Base-by-base conservation (phyloP, 371 early-diverging fungal species). In the Batkoa obscura region DNA sequence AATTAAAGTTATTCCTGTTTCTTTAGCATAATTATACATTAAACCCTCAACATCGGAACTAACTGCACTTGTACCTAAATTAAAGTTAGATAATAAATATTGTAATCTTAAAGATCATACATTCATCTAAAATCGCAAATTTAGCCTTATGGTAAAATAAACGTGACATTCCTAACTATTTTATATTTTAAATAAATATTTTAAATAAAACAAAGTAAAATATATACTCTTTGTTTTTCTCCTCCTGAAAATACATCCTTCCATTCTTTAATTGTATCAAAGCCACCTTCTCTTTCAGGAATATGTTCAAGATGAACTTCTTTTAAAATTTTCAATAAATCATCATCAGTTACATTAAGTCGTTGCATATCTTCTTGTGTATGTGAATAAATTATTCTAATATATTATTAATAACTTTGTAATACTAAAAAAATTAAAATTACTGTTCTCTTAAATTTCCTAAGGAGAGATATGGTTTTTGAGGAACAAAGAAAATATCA, bases 161-260 rank as follows among this genome's bases (percentile, higher is more conserved):
- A 33, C 86, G 68, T 9, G 83, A 81, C 77, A 80, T n/a, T n/a
- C n/a, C n/a, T n/a, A n/a, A n/a, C n/a, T n/a, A n/a, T n/a, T n/a
- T n/a, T n/a, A n/a, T n/a, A n/a, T n/a, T n/a, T n/a, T n/a, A n/a
- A n/a, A n/a, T n/a, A n/a, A n/a, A n/a, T n/a, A n/a, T n/a, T n/a
- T n/a, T n/a, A n/a, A n/a, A n/a, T n/a, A n/a, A n/a, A n/a, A n/a
- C n/a, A n/a, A n/a, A n/a, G n/a, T n/a, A n/a, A n/a, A n/a, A n/a
- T 15, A 60, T 65, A 62, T 69, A 87, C 82, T 53, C 88, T 72
- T 66, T 90, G 89, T 67, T 88, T 91, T 66, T 91, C 92, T 47
- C 92, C 92, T 12, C 89, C 90, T 38, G 87, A 82, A 38, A 91
- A 79, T 9, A 86, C 85, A 68, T 87, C 85, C 64, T 83, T 86